Evolutionary conservation across 768 basidiomycete species (phyloP), one percentile per base, ranked within the genome.

Genomic region (Tricholoma matsutake): DNA sequence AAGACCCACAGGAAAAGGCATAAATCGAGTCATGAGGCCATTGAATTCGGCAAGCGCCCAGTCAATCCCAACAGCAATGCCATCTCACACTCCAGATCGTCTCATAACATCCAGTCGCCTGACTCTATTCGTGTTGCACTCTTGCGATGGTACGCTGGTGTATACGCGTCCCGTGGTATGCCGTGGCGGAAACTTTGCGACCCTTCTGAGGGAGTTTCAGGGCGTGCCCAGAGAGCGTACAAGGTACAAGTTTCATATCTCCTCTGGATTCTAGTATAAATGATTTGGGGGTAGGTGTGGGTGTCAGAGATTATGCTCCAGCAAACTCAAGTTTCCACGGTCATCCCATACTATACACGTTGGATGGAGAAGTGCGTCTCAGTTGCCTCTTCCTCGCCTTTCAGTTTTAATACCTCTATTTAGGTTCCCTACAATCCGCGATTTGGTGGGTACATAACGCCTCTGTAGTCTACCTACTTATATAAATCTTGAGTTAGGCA

Each of bases 221-320:
- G 84, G 57, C 87, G 87, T 58, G 84, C 88, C 1, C 95, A 97
- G 72, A 77, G 94, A 53, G 96, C 94, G 6, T 97, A 98, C 68
- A 94, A 97, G 82, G 95, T 94, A 68, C 58, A 49, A 8, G 7
- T 58, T 57, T 34, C 43, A 22, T 18, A 4, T 29, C 35, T 49
- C 32, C 54, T 18, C 16, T 10, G 1, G 35, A 52, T 31, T 39
- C 49, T 43, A 45, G 32, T 29, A 41, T 61, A 20, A 32, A 54
- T 22, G 57, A 34, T 32, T 31, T 28, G 56, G 25, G 28, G 29
- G 14, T 65, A 91, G 91, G 90, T 94, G 25, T 93, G 92, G 91
- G 81, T 94, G 22, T 92, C 88, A 13, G 94, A 98, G 75, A 88
- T 97, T 60, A 97, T 97, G 96, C 80, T 96, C 2, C 96, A 98